Evolutionary conservation across 2,329 filamentous ascomycete genomes (phyloP), one percentile per base, ranked within the genome.

Genomic region (Elsinoe arachidis): DNA sequence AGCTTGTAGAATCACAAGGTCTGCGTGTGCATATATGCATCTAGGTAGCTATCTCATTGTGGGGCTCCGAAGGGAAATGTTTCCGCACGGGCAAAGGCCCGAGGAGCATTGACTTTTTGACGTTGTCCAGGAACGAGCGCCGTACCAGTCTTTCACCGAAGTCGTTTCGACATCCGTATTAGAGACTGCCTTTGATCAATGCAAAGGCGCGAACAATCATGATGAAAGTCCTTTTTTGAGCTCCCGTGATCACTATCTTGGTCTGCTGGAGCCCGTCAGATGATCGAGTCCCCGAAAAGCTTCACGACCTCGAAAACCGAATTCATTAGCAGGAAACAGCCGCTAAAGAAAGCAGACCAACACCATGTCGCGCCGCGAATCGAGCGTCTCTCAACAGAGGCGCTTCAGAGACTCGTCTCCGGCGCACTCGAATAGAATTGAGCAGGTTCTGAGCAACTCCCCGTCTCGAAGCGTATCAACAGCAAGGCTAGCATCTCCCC

Each of bases 401-500:
- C 54, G 23, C 30, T 56, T 46, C 17, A 14, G 54, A 26, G 54
- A 43, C 12, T 30, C 26, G 12, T 56, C 54, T 19, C 33, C 54
- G 14, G 44, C 54, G 15, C 38, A 23, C 11, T 38, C 23, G 10
- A 33, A 21, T 46, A 47, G 54, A 26, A 49, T 43, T 9, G 54
- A 43, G 33, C 41, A 43, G 12, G 43, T 56, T 9, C 19, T 56
- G 9, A 30, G 21, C 14, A 26, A 47, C n/a, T 61, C 60, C 17
- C 60, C 60, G 19, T 56, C 52, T 21, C 49, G 60, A 11, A 61
- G 60, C 43, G 59, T 59, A 12, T 79, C 78, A 14, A 80, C 75
- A n/a, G 78, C 77, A 52, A 73, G 79, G 47, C 69, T 82, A 38
- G 79, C 78, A 38, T 81, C 80, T 6, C 79, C 80, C 2, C 67